Base-by-base conservation (phyloP, 176 grass and related monocot genomes). In the Oryza glaberrima region DNA sequence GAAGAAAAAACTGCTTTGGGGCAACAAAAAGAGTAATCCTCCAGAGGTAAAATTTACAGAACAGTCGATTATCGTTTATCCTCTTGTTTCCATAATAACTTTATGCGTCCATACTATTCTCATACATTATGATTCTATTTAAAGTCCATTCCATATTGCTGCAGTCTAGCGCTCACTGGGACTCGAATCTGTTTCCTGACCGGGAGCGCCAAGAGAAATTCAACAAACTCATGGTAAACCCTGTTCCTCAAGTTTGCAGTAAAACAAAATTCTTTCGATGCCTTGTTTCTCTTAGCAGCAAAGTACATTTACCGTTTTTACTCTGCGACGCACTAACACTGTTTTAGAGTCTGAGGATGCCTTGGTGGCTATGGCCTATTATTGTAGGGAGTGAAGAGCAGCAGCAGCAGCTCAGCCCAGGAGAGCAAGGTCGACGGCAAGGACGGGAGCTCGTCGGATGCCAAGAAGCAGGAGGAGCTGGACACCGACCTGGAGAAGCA, bases 301-400 rank as follows among this genome's bases (percentile, higher is more conserved):
- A 65, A 30, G 9, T 81, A 72, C 54, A 41, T 41, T 8, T 80
- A 66, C 40, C 6, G 13, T 32, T 11, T n/a, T 72, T 78, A 88
- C 66, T 86, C 65, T 56, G 72, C 64, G 25, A 75, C 83, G 70
- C 73, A 98, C 96, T 98, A 89, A 95, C 91, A 94, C 88, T 1
- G 84, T 93, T 92, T 94, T 91, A 98, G 91, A 96, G 92, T 98
- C 93, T 98, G 93, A 95, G 96, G 93, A 86, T 96, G 91, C 87
- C 93, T 98, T 94, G 89, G 86, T 98, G 89, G 88, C 89, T 94
- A 97, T 97, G 90, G 90, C 82, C 87, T 89, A 77, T 92, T 89
- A 75, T 92, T 78, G 86, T 88, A 98, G 96, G 93, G 91, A 90
- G 93, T 98, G 93, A 98, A 94, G 85, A 88, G 82, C 84, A 91